Evolutionary conservation across 139 green algal genomes (phyloP), one percentile per base, ranked within the genome.

Genomic region (Picochlorum sp.): DNA sequence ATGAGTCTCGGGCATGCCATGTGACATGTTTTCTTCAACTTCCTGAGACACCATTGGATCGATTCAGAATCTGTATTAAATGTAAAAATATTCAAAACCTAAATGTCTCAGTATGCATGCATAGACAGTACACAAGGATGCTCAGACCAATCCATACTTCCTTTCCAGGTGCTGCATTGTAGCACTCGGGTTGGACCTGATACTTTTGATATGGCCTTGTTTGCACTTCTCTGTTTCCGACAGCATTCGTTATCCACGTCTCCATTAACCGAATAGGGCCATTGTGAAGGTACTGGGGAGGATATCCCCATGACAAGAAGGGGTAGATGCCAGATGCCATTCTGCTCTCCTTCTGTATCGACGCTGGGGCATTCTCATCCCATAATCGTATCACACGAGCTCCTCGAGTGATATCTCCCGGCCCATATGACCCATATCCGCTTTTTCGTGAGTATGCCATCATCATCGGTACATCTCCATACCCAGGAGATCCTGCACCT

Each of bases 371-470:
- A 13, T 41, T 9, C 8, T 41, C 47, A 54, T 54, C 47, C 47
- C 47, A 54, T 6, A 54, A 54, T 23, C 37, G 10, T 14, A 66
- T 37, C 6, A 66, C 32, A 9, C 61, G n/a, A 14, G 49, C 34
- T 56, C 61, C 61, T 32, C 26, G 16, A 18, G 16, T 10, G 26
- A 45, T 20, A 47, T 46, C 14, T 56, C 15, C 61, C 15, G 61
- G 30, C 6, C 61, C 61, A 56, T 66, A 66, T 3, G n/a, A 24
- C 2, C 61, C 61, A 66, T 46, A 66, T 38, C 45, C 56, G 8
- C 38, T 62, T 18, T 61, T 66, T 6, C 52, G 41, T 20, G 64
- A 52, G 26, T 72, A 76, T 13, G 49, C 62, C 18, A 73, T 46
- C 45, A 23, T 23, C n/a, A 66, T 28, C 4, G n/a, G 13, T 46